These are phyloP conservation scores for Lodderomyces beijingensis DNA, from an alignment of 1,139 yeast species.

Conservation along the genomic window DNA sequence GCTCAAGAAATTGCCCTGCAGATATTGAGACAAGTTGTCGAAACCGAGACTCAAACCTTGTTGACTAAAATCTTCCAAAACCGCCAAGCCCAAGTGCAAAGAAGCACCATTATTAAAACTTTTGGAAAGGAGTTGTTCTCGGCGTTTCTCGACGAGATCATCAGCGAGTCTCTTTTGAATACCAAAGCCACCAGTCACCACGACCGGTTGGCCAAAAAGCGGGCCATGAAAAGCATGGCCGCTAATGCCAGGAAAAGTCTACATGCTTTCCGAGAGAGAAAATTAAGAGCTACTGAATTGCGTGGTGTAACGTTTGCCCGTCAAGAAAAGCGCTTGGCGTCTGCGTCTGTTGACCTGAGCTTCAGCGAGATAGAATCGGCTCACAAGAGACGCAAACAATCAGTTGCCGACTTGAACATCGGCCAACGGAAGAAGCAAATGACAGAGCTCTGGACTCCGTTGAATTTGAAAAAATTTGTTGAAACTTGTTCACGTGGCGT, in stretches of 20 bases:
- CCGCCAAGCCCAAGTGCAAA: slow-evolving; percentile 20
- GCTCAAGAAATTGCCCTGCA: slow-evolving; percentile 22
- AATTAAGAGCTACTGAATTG: slow-evolving; percentile 42
- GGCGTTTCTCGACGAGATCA: slow-evolving; percentile 58
- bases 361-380: slow-evolving; percentile 3
- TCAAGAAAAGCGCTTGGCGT: slow-evolving; percentile 19
- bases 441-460: slow-evolving; percentile 38
- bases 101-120: slow-evolving; percentile 27
- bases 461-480: slow-evolving; percentile 26
- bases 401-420: slow-evolving; percentile 9
- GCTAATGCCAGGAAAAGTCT: slow-evolving; percentile 22
- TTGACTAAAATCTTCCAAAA: slow-evolving; percentile 22
- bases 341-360: slow-evolving; percentile 10
- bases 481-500: slow-evolving; percentile 20
- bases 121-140: slow-evolving; percentile 47
- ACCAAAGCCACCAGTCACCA: slow-evolving; percentile 36
- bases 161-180: slow-evolving; percentile 40
- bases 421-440: slow-evolving; percentile 28
- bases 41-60: slow-evolving; percentile 23
- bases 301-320: slow-evolving; percentile 28
- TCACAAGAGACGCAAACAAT: slow-evolving; percentile 10
- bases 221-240: slow-evolving; percentile 21
- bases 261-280: slow-evolving; percentile 19
- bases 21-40: slow-evolving; percentile 28
- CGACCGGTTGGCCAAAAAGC: slow-evolving; percentile 20